phyloP scores from a whole-genome alignment of 345 rosid species.

The Syzygium grande region DNA sequence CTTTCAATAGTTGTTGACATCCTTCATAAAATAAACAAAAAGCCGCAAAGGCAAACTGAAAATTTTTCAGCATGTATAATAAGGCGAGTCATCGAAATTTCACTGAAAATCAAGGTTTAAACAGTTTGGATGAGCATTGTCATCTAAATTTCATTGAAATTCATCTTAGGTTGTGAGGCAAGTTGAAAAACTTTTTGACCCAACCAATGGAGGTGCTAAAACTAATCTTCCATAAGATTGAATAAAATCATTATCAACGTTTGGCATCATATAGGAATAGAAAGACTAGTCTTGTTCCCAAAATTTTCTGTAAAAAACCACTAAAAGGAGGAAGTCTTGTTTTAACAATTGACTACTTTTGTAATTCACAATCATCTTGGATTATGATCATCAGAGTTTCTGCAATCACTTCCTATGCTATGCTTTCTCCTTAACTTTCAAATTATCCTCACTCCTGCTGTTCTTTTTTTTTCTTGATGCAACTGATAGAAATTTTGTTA shows the following conservation, averaged over 20 bases:
- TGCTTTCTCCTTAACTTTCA: background rate
- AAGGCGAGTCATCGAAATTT: background rate
- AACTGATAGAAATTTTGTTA: background rate
- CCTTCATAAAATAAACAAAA: background rate
- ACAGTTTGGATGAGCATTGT: background rate
- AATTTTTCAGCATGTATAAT: background rate
- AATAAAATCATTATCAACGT: background rate
- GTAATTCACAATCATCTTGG: background rate
- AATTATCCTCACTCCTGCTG: background rate
- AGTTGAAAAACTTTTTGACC: background rate
- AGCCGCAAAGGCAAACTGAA: background rate
- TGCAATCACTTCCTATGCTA: background rate
- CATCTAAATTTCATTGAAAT: background rate
- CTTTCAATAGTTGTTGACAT: background rate
- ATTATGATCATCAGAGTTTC: background rate
- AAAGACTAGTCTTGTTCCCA: background rate
- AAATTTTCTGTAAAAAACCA: background rate
- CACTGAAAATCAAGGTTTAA: background rate
- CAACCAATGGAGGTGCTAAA: background rate
- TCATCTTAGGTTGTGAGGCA: background rate
- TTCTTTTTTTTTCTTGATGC: background rate
- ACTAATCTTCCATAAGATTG: background rate
- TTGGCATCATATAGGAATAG: background rate
- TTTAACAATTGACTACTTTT: background rate
- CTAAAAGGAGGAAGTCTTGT: background rate